These are phyloP conservation scores for Myriosclerotinia scirpicola DNA, from an alignment of 2,329 filamentous ascomycete genomes.

Conservation along the genomic window DNA sequence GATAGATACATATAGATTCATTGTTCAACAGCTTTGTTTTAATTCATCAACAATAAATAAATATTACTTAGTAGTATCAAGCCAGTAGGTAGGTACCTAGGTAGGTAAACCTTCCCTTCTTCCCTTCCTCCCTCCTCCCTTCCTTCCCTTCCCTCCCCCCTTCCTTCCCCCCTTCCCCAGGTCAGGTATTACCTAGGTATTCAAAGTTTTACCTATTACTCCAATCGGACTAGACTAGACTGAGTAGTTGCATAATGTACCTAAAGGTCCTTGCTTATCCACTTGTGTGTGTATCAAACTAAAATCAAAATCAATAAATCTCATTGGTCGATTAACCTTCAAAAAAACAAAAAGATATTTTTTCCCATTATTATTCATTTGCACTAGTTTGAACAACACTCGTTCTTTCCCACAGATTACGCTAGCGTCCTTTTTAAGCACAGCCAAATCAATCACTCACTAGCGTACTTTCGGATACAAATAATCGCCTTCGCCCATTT, in stretches of 20 bases:
- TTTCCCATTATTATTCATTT: neutral
- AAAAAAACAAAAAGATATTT: conserved; percentile 20
- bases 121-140: no score
- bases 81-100: no score
- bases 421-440: conserved; percentile 19
- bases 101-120: no score
- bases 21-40: no score
- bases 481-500: conserved; percentile 39
- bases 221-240: neutral
- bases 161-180: no score
- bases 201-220: neutral
- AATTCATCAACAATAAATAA: no score
- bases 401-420: conserved; percentile 4
- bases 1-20: no score
- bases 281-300: neutral
- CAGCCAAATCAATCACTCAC: conserved; percentile 33
- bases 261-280: neutral
- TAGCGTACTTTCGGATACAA: conserved; percentile 38
- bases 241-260: neutral
- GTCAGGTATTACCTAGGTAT: no score
- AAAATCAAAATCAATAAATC: conserved; percentile 12
- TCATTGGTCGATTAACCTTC: conserved; percentile 28
- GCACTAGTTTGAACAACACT: conserved; percentile 24
- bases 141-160: neutral
- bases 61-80: no score